A percentile compares a stretch with the other conserved stretches of the same genome.
Evolutionary conservation across 306 rosid species (phyloP).

Genomic region (Castanospermum australe): DNA sequence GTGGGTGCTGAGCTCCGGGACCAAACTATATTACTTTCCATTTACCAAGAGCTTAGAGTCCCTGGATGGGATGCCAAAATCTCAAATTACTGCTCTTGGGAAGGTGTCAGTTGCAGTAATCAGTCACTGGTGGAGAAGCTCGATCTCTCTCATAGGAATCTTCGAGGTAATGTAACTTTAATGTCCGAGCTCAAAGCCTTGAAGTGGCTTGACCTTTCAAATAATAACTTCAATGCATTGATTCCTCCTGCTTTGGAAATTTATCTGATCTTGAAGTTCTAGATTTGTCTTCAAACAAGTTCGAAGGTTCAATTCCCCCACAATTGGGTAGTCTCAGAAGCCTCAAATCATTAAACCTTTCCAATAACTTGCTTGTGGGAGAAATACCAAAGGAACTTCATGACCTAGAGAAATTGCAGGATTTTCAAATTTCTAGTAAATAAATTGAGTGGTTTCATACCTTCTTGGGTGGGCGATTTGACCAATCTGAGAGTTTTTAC

Average conservation of each 20-base stretch:
- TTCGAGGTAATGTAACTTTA: slow-evolving; percentile 58
- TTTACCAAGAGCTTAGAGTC: slow-evolving; percentile 58
- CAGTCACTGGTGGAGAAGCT: slow-evolving; percentile 55
- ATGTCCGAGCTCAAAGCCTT: slow-evolving; percentile 62
- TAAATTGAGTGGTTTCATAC: slow-evolving; percentile 77
- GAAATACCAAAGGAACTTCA: slow-evolving; percentile 79
- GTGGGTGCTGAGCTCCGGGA: slow-evolving; percentile 51
- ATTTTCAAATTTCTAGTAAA: slow-evolving; percentile 85
- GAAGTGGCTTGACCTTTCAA: slow-evolving; percentile 70
- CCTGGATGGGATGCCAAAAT: slow-evolving; percentile 56
- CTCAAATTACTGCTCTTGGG: slow-evolving; percentile 67
- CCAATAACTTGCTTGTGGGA: slow-evolving; percentile 78
- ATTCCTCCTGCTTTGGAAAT: slow-evolving; percentile 63
- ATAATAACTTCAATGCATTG: slow-evolving; percentile 52
- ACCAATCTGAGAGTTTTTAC: slow-evolving; percentile 75
- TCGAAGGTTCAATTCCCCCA: slow-evolving; percentile 75
- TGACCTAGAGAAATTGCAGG: slow-evolving; percentile 60
- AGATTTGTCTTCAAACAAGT: slow-evolving; percentile 84
- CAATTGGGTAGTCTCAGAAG: slow-evolving; percentile 70
- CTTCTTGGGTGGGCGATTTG: slow-evolving; percentile 82
- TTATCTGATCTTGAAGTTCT: slow-evolving; percentile 82
- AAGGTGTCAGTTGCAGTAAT: slow-evolving; percentile 52
- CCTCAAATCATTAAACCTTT: slow-evolving; percentile 76
- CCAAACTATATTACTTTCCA: slow-evolving; percentile 43
- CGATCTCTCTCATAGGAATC: slow-evolving; percentile 57